Conservation (phyloP, 208 protist genomes). For the Crithidia thermophila region DNA sequence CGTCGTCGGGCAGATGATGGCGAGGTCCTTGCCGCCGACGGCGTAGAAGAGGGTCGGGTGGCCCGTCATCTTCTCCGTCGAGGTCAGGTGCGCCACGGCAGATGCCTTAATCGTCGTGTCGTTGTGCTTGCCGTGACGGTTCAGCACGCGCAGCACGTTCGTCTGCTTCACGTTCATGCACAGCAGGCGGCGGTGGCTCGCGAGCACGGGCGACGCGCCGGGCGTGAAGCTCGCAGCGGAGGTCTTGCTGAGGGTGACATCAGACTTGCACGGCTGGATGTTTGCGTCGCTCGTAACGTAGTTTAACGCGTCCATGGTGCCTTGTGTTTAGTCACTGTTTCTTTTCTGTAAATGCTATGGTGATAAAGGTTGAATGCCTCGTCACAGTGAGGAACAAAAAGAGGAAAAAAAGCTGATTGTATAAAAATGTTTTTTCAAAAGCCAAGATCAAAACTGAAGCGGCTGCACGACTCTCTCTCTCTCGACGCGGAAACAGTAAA, state of each 20-base stretch:
- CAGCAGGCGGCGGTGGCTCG: constrained; percentile 68
- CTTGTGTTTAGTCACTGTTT: too few species aligned
- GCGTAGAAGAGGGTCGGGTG: constrained; percentile 77
- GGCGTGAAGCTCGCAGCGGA: constrained; percentile 57
- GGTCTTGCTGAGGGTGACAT: constrained; percentile 73
- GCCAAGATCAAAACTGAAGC: too few species aligned
- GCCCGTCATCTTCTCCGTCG: constrained; percentile 51
- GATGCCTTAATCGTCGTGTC: constrained; percentile 57
- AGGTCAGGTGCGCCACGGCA: constrained; percentile 56
- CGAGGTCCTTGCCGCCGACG: constrained; percentile 64
- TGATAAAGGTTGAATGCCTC: too few species aligned
- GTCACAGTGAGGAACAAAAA: not conserved
- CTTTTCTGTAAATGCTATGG: too few species aligned
- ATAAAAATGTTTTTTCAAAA: too few species aligned
- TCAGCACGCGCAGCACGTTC: constrained; percentile 81
- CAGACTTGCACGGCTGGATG: constrained; percentile 61
- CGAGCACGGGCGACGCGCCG: constrained; percentile 49
- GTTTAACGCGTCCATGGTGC: constrained; percentile 69
- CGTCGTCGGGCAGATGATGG: constrained; percentile 59
- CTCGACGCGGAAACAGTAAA: too few species aligned
- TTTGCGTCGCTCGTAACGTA: constrained; percentile 60
- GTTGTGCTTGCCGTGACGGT: constrained; percentile 67
- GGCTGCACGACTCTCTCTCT: too few species aligned
- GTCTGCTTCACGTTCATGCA: constrained; percentile 86
- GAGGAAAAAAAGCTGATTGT: too few species aligned